Evolutionary conservation across 768 basidiomycete species (phyloP).

Genomic region (Antrodiella citrinella): DNA sequence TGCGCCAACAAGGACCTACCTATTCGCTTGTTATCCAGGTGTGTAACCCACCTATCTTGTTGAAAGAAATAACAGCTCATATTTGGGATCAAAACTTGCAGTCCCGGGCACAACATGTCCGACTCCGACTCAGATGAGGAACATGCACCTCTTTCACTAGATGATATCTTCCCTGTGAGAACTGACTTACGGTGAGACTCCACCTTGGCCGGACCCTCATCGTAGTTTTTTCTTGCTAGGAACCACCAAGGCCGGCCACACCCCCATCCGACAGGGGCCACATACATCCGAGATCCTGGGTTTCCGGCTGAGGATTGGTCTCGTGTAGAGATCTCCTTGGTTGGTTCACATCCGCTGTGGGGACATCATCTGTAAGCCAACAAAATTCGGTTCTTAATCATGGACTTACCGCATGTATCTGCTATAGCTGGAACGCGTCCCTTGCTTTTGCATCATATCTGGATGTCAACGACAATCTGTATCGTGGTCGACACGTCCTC

Average conservation of each 20-base stretch:
- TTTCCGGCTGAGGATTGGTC: slow-evolving; percentile 14
- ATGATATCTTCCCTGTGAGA: slow-evolving; percentile 43
- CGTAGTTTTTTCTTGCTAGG: slow-evolving; percentile 28
- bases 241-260: slow-evolving; percentile 58
- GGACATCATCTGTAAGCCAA: slow-evolving; percentile 63
- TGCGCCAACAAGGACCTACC: too few species aligned
- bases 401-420: neutral
- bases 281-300: slow-evolving; percentile 32
- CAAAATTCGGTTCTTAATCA: neutral
- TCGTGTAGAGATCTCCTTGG: slow-evolving; percentile 53
- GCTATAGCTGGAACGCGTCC: slow-evolving; percentile 74
- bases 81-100: too few species aligned
- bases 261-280: slow-evolving; percentile 51
- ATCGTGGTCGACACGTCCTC: slow-evolving; percentile 43
- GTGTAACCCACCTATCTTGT: too few species aligned
- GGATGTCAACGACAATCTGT: slow-evolving; percentile 43
- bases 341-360: slow-evolving; percentile 79
- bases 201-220: neutral
- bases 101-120: slow-evolving; percentile 5
- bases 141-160: slow-evolving; percentile 34
- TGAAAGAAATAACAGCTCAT: too few species aligned
- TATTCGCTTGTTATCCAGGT: too few species aligned
- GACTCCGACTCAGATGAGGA: slow-evolving; percentile 24
- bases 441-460: slow-evolving; percentile 64
- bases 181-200: neutral